A percentile compares a stretch with the other conserved stretches of the same genome.
phyloP scores from a whole-genome alignment of 2,329 filamentous ascomycete species.

The Lachnellula hyalina region DNA sequence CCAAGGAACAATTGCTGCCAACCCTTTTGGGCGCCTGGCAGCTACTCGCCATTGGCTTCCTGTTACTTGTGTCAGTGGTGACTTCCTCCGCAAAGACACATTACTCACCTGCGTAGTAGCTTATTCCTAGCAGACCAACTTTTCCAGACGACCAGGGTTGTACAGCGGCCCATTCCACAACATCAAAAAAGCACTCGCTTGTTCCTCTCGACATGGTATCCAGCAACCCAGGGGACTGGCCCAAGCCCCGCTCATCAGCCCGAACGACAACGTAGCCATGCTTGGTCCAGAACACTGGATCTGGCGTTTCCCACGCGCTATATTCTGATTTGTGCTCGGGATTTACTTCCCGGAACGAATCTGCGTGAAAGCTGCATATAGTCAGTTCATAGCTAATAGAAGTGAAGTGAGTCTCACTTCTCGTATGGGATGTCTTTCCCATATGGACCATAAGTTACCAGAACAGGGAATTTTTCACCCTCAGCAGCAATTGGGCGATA shows the following conservation, averaged over 20 bases:
- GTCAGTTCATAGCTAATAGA: neutral
- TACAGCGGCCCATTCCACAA: slow-evolving; percentile 46
- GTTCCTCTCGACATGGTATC: slow-evolving; percentile 50
- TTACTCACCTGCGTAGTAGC: slow-evolving; percentile 41
- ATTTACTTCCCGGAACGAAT: slow-evolving; percentile 43
- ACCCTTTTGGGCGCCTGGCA: slow-evolving; percentile 44
- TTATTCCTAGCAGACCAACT: slow-evolving; percentile 46
- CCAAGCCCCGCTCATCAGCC: slow-evolving; percentile 46
- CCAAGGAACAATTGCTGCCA: slow-evolving; percentile 48
- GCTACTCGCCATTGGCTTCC: slow-evolving; percentile 49
- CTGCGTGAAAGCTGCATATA: slow-evolving; percentile 39
- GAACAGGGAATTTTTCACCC: slow-evolving; percentile 45
- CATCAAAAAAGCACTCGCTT: slow-evolving; percentile 46
- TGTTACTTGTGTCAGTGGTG: slow-evolving; percentile 40
- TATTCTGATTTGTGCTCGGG: slow-evolving; percentile 37
- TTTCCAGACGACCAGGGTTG: slow-evolving; percentile 47
- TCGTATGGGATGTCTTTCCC: slow-evolving; percentile 67
- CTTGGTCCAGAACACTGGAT: slow-evolving; percentile 38
- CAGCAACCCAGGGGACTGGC: slow-evolving; percentile 46
- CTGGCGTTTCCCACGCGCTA: slow-evolving; percentile 40
- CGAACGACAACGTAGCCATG: slow-evolving; percentile 39
- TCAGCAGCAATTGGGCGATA: slow-evolving; percentile 41
- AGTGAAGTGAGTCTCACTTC: slow-evolving; percentile 32
- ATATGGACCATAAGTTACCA: slow-evolving; percentile 69
- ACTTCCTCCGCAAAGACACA: slow-evolving; percentile 35